Evolutionary conservation across 106 monocot species (phyloP).

Genomic region (Phalaenopsis equestris): DNA sequence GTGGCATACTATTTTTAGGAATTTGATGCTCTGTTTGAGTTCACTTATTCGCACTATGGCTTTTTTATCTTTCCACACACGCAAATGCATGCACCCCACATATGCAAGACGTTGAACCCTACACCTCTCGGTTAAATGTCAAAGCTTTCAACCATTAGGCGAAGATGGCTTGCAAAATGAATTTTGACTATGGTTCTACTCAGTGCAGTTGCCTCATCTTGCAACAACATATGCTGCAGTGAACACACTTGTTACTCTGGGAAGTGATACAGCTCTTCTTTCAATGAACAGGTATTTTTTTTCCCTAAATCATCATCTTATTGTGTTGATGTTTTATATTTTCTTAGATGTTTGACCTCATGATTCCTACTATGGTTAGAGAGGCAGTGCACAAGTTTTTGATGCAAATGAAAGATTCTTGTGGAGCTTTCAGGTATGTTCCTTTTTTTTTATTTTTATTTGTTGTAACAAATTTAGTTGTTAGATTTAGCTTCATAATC

Average conservation of each 20-base stretch:
- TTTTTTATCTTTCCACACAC: no score
- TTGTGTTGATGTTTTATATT: constrained; percentile 4
- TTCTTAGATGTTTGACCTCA: neutral
- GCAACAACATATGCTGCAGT: constrained; percentile 99
- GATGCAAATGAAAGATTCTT: constrained; percentile 77
- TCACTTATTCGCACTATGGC: no score
- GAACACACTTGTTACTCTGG: constrained; percentile 73
- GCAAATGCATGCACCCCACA: no score
- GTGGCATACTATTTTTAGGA: neutral
- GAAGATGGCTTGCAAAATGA: no score
- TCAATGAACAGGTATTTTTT: constrained; percentile 80
- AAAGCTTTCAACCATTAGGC: no score
- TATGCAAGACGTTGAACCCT: no score
- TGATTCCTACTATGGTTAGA: constrained; percentile 26
- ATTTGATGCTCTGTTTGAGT: neutral
- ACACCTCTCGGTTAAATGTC: no score
- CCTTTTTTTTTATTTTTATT: neutral
- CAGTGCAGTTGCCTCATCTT: constrained; percentile 80
- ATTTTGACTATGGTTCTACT: neutral
- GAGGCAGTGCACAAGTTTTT: constrained; percentile 50
- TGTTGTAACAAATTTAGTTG: neutral
- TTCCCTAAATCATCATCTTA: neutral
- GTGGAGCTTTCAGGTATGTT: constrained; percentile 74
- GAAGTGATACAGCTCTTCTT: constrained; percentile 60
- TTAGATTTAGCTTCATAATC: neutral